Percentiles rank a stretch among this genome's conserved stretches.
Conservation (phyloP, 768 basidiomycete species). For the Tulasnella sp. region DNA sequence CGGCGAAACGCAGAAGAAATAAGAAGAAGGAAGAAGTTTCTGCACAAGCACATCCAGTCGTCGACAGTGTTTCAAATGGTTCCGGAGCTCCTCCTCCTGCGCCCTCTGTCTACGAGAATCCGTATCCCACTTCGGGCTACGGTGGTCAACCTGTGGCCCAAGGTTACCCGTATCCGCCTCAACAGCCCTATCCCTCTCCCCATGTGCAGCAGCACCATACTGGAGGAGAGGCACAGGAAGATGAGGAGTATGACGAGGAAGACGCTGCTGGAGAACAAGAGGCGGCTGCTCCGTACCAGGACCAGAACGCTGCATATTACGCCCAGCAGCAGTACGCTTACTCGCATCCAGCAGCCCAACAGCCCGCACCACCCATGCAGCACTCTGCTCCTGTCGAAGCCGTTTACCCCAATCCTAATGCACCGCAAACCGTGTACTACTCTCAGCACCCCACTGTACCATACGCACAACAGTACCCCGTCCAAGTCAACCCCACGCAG, state of each 20-base stretch:
- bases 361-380: neutral
- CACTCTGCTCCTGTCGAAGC: neutral
- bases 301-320: neutral
- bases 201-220: slow-evolving; percentile 1
- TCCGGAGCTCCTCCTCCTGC: neutral
- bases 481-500: neutral
- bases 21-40: neutral
- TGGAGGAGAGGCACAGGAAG: neutral
- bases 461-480: neutral
- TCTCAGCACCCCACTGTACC: neutral
- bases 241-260: neutral
- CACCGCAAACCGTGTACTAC: neutral
- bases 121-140: neutral
- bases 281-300: neutral
- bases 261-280: neutral
- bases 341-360: neutral
- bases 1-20: neutral
- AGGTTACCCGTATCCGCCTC: neutral
- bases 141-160: neutral
- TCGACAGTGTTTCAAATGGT: neutral
- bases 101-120: neutral
- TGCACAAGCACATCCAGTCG: neutral
- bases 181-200: neutral
- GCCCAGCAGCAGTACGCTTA: neutral
- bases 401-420: neutral